phyloP scores from a whole-genome alignment of 1,139 yeast genomes.

The Arxiozyma telluris region DNA sequence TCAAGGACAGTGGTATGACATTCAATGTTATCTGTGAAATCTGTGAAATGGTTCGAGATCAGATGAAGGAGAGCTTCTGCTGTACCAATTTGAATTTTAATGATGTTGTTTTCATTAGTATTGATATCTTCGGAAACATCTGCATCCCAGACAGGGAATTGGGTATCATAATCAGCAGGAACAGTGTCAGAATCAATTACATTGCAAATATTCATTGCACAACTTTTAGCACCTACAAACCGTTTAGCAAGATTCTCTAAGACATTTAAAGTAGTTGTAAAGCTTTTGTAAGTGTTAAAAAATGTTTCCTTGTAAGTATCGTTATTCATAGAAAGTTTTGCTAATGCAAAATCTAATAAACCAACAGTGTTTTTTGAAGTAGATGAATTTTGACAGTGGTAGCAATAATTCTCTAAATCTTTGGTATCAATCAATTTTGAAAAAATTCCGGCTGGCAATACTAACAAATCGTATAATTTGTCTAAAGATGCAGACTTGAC shows the following conservation, averaged over 20 bases:
- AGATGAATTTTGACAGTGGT: constrained; percentile 20
- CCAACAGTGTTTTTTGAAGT: constrained; percentile 15
- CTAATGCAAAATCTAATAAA: constrained; percentile 33
- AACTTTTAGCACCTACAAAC: constrained; percentile 51
- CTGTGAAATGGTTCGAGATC: constrained; percentile 63
- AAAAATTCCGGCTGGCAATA: constrained; percentile 52
- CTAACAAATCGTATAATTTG: constrained; percentile 51
- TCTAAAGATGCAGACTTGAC: constrained; percentile 55
- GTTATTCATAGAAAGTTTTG: constrained; percentile 47
- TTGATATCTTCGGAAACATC: constrained; percentile 26
- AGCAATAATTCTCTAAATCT: constrained; percentile 35
- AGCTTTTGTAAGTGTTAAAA: constrained; percentile 56
- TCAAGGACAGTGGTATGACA: constrained; percentile 58
- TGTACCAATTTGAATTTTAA: constrained; percentile 73
- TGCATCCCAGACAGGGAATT: constrained; percentile 41
- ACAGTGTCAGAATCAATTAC: constrained; percentile 13
- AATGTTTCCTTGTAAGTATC: constrained; percentile 53
- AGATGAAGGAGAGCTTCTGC: constrained; percentile 68
- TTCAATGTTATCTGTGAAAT: constrained; percentile 60
- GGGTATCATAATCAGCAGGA: constrained; percentile 8
- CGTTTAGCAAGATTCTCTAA: constrained; percentile 44
- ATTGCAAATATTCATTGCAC: constrained; percentile 42
- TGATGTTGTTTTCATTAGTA: constrained; percentile 40
- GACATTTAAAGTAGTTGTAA: constrained; percentile 45
- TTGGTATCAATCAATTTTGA: constrained; percentile 38